phyloP scores from a whole-genome alignment of 768 basidiomycete species.

The Neoboletus subvelutipes region DNA sequence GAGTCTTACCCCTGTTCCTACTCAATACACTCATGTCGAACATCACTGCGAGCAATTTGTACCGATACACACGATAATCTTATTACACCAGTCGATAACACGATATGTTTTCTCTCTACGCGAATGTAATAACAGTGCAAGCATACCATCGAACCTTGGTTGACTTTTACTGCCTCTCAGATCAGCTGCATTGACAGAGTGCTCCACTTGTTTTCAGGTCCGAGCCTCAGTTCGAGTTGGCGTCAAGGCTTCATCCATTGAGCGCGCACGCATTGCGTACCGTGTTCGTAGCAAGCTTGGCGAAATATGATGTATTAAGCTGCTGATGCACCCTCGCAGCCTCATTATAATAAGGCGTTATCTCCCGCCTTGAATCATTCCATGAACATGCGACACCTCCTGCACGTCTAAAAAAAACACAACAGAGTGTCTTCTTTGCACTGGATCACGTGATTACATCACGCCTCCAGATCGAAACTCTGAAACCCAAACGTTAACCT shows the following conservation, averaged over 20 bases:
- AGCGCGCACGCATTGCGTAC: background rate
- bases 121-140: background rate
- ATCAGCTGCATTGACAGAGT: background rate
- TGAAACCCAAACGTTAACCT: background rate
- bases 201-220: background rate
- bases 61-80: background rate
- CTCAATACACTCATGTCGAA: background rate
- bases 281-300: background rate
- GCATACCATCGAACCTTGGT: background rate
- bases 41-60: background rate
- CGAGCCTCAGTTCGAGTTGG: background rate
- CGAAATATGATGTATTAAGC: background rate
- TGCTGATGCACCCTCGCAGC: background rate
- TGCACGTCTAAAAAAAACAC: background rate
- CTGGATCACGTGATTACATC: background rate
- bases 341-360: too few species aligned
- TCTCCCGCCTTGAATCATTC: too few species aligned
- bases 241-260: background rate
- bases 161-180: background rate
- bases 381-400: too few species aligned
- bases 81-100: background rate
- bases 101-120: background rate
- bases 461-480: background rate
- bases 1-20: background rate
- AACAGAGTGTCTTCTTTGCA: background rate